Evolutionary conservation across 2,329 filamentous ascomycete species (phyloP).

Genomic region (Trichocomaceae sp.): DNA sequence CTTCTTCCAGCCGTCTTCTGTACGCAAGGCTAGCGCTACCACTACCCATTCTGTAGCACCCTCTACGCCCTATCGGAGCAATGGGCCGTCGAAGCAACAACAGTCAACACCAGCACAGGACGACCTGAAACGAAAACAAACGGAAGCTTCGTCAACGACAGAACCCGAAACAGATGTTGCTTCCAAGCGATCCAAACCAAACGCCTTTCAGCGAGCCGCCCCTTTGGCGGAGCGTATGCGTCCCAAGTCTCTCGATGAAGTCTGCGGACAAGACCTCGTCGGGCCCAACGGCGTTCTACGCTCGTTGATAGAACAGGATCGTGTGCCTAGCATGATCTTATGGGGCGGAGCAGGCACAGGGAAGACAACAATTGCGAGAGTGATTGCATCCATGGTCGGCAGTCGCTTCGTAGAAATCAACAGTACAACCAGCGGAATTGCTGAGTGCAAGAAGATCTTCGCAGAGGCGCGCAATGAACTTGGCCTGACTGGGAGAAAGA

Average conservation of each 20-base stretch:
- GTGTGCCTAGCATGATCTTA: conserved; percentile 89
- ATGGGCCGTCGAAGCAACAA: conserved; percentile 26
- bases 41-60: conserved; percentile 18
- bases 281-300: conserved; percentile 77
- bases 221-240: conserved; percentile 93
- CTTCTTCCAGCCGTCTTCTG: conserved; percentile 51
- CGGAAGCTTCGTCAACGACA: conserved; percentile 15
- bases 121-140: conserved; percentile 19
- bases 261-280: conserved; percentile 87
- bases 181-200: conserved; percentile 61
- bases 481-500: conserved; percentile 74
- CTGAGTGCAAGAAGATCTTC: conserved; percentile 89
- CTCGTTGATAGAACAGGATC: conserved; percentile 74
- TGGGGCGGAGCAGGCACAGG: conserved; percentile 54
- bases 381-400: conserved; percentile 75
- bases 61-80: conserved; percentile 25
- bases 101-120: conserved; percentile 23
- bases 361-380: conserved; percentile 69
- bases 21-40: conserved; percentile 32
- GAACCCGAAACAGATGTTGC: conserved; percentile 35
- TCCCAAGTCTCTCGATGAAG: conserved; percentile 72
- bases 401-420: conserved; percentile 93
- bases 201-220: conserved; percentile 60
- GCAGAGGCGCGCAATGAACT: conserved; percentile 74
- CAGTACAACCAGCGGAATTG: conserved; percentile 79